Percentiles rank a stretch among this genome's conserved stretches.
phyloP scores from a whole-genome alignment of 371 early-diverging fungal genomes.

The Mortierella sp. region DNA sequence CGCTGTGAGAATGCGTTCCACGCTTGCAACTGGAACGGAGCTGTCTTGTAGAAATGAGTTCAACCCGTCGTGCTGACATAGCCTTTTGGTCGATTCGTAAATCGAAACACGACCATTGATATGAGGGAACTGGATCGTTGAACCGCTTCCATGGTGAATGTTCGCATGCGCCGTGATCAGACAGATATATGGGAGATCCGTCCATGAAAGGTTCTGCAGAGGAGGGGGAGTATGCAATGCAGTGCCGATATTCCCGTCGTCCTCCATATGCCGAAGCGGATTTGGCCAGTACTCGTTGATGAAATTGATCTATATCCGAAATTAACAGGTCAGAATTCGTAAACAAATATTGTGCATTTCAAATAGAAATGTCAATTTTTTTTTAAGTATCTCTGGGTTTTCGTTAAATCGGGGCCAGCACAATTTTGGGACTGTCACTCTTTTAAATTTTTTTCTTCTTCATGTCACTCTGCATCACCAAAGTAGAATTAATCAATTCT shows the following conservation, averaged over 20 bases:
- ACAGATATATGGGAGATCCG: not conserved
- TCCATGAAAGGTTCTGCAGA: not conserved
- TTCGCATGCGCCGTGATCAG: not conserved
- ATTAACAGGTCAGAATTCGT: no score
- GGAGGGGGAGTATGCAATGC: not conserved
- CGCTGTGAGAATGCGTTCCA: not conserved
- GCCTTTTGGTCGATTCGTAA: not conserved
- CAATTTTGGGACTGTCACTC: no score
- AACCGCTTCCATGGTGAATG: not conserved
- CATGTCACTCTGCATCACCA: no score
- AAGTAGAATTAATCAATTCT: no score
- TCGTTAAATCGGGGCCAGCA: no score
- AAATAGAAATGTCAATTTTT: no score
- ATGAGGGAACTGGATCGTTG: constrained; percentile 1
- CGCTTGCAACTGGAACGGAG: not conserved
- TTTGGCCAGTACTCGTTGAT: not conserved
- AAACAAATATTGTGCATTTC: no score
- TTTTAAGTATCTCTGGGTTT: no score
- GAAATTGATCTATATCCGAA: not conserved
- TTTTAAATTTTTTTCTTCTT: no score
- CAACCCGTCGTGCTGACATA: constrained; percentile 2
- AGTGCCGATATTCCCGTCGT: not conserved
- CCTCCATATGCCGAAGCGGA: not conserved
- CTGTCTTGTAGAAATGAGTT: not conserved
- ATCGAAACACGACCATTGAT: constrained; percentile 2